Conservation (phyloP, 352 stramenopile genomes). For the Globisporangium takayamanum region DNA sequence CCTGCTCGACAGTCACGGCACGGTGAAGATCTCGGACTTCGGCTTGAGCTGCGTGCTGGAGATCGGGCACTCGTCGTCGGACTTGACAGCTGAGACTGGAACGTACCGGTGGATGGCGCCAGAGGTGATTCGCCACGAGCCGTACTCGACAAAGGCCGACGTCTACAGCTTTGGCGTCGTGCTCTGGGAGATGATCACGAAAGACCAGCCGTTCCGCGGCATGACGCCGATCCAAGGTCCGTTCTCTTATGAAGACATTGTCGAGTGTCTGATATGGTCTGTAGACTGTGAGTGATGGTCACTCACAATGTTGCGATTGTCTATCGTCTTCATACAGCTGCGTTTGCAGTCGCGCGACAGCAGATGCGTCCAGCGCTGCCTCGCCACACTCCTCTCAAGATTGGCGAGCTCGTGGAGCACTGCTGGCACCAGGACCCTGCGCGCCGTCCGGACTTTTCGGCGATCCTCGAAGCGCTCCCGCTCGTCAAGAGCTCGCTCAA, state of each 20-base stretch:
- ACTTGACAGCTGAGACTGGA: slow-evolving; percentile 82
- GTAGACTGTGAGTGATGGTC: not conserved
- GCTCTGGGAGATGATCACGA: slow-evolving; percentile 80
- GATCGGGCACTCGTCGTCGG: slow-evolving; percentile 53
- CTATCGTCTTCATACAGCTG: slow-evolving; percentile 27
- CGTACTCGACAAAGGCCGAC: slow-evolving; percentile 93
- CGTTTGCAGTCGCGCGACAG: slow-evolving; percentile 80
- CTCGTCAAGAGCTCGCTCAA: slow-evolving; percentile 77
- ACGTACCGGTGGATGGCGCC: slow-evolving; percentile 95
- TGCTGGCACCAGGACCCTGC: slow-evolving; percentile 81
- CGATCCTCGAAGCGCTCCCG: slow-evolving; percentile 70
- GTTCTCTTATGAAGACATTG: slow-evolving; percentile 3
- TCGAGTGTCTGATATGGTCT: not conserved
- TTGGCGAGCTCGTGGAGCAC: slow-evolving; percentile 74
- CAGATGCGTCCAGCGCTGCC: slow-evolving; percentile 81
- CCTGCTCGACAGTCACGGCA: slow-evolving; percentile 73
- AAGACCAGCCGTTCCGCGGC: slow-evolving; percentile 80
- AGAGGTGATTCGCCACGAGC: slow-evolving; percentile 90
- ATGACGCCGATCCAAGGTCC: slow-evolving; percentile 81
- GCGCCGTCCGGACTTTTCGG: slow-evolving; percentile 64
- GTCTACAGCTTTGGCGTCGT: slow-evolving; percentile 93
- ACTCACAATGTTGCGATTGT: not conserved
- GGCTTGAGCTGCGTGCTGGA: slow-evolving; percentile 81
- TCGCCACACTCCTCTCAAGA: slow-evolving; percentile 75
- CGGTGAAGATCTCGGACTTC: slow-evolving; percentile 88